Base-by-base conservation (phyloP, 2,329 filamentous ascomycete genomes). In the Escovopsis sp. region DNA sequence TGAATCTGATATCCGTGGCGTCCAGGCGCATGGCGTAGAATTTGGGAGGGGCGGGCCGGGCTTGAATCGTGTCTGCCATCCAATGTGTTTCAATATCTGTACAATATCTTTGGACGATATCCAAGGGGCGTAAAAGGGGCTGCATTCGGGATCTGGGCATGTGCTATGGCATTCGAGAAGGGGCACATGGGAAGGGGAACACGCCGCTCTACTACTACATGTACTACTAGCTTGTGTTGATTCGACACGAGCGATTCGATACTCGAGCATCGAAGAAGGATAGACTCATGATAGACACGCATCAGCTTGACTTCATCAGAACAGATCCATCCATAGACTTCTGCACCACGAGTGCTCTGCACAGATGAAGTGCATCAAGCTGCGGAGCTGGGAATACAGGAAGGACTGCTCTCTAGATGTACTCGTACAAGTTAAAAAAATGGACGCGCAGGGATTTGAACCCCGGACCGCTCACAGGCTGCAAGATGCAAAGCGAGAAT, bases 191-290 rank as follows among this genome's bases (percentile, higher is more conserved):
- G 45, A 48, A 43, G 42, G 38, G 41, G 40, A 36, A 43, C 49
- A 48, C 48, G 52, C 53, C 53, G 51, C 53, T 56, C 53, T 54
- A 44, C 42, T 48, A n/a, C n/a, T n/a, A n/a, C n/a, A n/a, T n/a
- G n/a, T n/a, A n/a, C n/a, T n/a, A n/a, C n/a, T n/a, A n/a, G n/a
- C n/a, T n/a, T n/a, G n/a, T n/a, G 38, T 48, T 45, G 43, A 46
- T 39, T 26, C 5, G 29, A 35, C 12, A 25, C 21, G 38, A 36
- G 30, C 32, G 28, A 30, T 33, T 35, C 26, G 32, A 37, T 38
- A 36, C 38, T 37, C 34, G 34, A 39, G 15, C 16, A 27, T 13
- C 31, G 33, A 33, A 27, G 39, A 40, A 34, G 39, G 43, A 25
- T 25, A 25, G 21, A 25, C 21, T 8, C 21, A 25, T 25, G 36